phyloP scores from a whole-genome alignment of 1,139 yeast species.

The Keqinozyma sinolaborantium region DNA sequence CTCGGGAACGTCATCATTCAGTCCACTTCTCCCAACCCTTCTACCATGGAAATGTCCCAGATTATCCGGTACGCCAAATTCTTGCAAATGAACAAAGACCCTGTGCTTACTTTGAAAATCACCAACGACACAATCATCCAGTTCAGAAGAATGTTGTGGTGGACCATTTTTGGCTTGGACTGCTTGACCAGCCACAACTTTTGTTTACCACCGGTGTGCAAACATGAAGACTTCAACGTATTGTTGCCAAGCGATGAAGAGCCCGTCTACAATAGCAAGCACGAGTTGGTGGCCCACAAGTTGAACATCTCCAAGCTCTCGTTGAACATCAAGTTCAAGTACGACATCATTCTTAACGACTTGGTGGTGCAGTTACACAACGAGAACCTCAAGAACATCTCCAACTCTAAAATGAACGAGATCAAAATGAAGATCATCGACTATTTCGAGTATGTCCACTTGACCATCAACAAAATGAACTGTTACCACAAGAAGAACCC shows the following conservation, averaged over 20 bases:
- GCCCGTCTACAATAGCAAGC: constrained; percentile 22
- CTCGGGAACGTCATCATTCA: constrained; percentile 52
- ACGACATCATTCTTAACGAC: constrained; percentile 50
- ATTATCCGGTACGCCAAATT: constrained; percentile 53
- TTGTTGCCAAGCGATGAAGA: constrained; percentile 50
- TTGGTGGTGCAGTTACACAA: constrained; percentile 42
- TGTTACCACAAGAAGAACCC: constrained; percentile 21
- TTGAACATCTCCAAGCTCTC: constrained; percentile 39
- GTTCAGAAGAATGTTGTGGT: constrained; percentile 56
- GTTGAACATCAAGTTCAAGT: constrained; percentile 51
- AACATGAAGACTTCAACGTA: constrained; percentile 54
- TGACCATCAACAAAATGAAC: constrained; percentile 33
- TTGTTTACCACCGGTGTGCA: constrained; percentile 55
- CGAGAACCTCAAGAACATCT: constrained; percentile 34
- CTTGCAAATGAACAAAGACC: constrained; percentile 57
- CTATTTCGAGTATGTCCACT: constrained; percentile 46
- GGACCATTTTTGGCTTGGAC: constrained; percentile 62
- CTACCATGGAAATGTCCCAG: constrained; percentile 48
- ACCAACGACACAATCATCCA: constrained; percentile 47
- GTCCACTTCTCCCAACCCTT: constrained; percentile 55
- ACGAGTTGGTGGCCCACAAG: constrained; percentile 19
- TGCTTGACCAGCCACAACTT: constrained; percentile 55
- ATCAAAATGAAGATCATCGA: constrained; percentile 47
- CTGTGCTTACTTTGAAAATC: constrained; percentile 46
- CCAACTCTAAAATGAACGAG: constrained; percentile 36